phyloP scores from a whole-genome alignment of 192 early-diverging fungal genomes.

The Dimargaris xerosporica region DNA sequence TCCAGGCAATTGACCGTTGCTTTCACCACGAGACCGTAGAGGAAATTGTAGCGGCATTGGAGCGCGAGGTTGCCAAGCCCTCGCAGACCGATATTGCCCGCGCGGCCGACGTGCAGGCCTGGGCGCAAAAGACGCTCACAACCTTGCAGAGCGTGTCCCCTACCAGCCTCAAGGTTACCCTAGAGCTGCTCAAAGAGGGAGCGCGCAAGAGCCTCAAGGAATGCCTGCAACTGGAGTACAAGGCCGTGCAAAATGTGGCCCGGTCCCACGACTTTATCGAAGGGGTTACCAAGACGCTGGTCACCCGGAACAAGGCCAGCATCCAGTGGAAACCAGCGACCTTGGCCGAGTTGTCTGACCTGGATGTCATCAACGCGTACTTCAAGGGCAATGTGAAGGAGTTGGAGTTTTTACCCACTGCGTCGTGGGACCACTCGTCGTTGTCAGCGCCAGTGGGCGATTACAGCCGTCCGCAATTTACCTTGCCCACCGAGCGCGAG shows the following conservation, averaged over 20 bases:
- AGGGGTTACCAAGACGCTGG: slow-evolving; percentile 67
- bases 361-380: slow-evolving; percentile 35
- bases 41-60: slow-evolving; percentile 65
- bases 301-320: slow-evolving; percentile 38
- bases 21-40: slow-evolving; percentile 72
- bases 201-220: slow-evolving; percentile 45
- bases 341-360: slow-evolving; percentile 31
- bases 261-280: slow-evolving; percentile 68
- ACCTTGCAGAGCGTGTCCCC: slow-evolving; percentile 59
- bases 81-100: neutral
- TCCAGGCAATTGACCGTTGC: slow-evolving; percentile 68
- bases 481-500: slow-evolving; percentile 50
- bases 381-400: slow-evolving; percentile 18
- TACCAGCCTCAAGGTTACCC: slow-evolving; percentile 74
- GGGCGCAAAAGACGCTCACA: slow-evolving; percentile 51
- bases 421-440: neutral
- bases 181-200: slow-evolving; percentile 68
- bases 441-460: slow-evolving; percentile 23
- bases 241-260: slow-evolving; percentile 62
- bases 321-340: slow-evolving; percentile 62
- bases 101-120: slow-evolving; percentile 25
- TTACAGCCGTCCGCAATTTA: slow-evolving; percentile 44
- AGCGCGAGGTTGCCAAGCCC: slow-evolving; percentile 35
- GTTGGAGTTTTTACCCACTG: neutral
- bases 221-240: slow-evolving; percentile 78